Evolutionary conservation across 2,329 filamentous ascomycete genomes (phyloP).

Genomic region (Malbranchea cinnamomea): DNA sequence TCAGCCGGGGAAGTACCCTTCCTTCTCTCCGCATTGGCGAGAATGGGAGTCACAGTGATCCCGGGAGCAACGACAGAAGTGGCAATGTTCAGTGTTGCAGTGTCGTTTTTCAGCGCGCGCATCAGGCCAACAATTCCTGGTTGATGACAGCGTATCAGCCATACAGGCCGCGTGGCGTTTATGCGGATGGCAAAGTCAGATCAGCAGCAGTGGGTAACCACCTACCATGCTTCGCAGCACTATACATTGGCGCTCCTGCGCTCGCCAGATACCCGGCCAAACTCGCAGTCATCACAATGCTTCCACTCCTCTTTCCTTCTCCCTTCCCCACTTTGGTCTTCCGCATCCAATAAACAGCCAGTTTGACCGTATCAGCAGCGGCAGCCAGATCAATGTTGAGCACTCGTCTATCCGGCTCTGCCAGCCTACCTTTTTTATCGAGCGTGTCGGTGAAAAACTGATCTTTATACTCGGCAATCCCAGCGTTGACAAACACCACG

Average conservation of each 20-base stretch:
- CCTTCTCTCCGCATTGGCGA: constrained; percentile 18
- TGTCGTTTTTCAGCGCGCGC: constrained; percentile 35
- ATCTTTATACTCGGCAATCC: constrained; percentile 33
- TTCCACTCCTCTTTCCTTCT: constrained; percentile 27
- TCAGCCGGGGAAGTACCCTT: constrained; percentile 20
- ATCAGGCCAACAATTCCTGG: constrained; percentile 34
- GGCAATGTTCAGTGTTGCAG: constrained; percentile 30
- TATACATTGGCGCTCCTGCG: constrained; percentile 34
- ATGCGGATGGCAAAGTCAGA: background rate
- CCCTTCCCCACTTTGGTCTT: constrained; percentile 20
- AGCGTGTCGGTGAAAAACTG: constrained; percentile 35
- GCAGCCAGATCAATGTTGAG: constrained; percentile 34
- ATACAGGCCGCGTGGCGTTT: no score
- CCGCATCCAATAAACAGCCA: constrained; percentile 33
- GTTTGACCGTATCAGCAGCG: constrained; percentile 31
- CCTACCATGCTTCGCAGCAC: constrained; percentile 35
- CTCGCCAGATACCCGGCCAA: constrained; percentile 35
- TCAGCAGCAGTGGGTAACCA: constrained; percentile 1
- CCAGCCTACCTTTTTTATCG: constrained; percentile 27
- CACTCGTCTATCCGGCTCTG: constrained; percentile 31
- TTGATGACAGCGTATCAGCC: no score
- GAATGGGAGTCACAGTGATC: constrained; percentile 34
- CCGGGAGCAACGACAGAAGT: constrained; percentile 34
- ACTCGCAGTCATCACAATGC: constrained; percentile 34
- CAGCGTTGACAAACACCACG: constrained; percentile 36